Percentiles rank a stretch among this genome's conserved stretches.
phyloP scores from a whole-genome alignment of 2,329 filamentous ascomycete species.

The Drechmeria coniospora region DNA sequence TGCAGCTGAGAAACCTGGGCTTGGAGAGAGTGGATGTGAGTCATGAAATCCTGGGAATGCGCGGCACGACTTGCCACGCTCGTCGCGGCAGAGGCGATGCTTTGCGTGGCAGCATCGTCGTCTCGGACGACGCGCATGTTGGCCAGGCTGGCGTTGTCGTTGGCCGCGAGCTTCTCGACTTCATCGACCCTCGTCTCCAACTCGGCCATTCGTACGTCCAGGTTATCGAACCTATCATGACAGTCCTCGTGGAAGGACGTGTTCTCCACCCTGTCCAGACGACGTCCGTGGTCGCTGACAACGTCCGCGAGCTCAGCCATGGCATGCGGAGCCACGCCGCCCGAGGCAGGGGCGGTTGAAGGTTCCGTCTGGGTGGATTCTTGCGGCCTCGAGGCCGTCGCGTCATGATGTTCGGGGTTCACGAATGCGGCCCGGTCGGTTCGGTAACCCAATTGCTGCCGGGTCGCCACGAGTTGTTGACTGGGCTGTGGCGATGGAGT shows the following conservation, averaged over 20 bases:
- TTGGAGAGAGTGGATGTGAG: conserved; percentile 33
- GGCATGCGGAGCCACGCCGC: conserved; percentile 15
- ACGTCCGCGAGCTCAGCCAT: conserved; percentile 32
- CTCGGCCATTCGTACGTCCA: conserved; percentile 53
- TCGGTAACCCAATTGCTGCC: no score
- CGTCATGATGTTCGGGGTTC: conserved; percentile 4
- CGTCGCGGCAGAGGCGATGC: conserved; percentile 30
- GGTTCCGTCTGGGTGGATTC: conserved; percentile 14
- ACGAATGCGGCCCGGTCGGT: no score
- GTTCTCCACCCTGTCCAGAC: conserved; percentile 55
- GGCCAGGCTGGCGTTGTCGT: conserved; percentile 28
- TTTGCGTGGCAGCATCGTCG: conserved; percentile 28
- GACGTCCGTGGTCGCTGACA: conserved; percentile 45
- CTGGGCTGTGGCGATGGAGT: conserved; percentile 16
- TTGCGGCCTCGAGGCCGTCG: conserved; percentile 6
- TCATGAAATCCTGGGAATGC: conserved; percentile 30
- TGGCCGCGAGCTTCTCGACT: conserved; percentile 37
- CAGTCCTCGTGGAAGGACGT: conserved; percentile 59
- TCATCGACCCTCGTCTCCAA: conserved; percentile 50
- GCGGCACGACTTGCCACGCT: conserved; percentile 22
- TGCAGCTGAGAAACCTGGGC: conserved; percentile 41
- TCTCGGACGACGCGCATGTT: conserved; percentile 19
- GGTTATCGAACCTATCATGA: conserved; percentile 48
- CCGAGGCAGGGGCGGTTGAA: conserved; percentile 7
- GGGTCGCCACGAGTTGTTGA: no score